Conservation (phyloP, 306 rosid genomes). For the Dicorynia guianensis region DNA sequence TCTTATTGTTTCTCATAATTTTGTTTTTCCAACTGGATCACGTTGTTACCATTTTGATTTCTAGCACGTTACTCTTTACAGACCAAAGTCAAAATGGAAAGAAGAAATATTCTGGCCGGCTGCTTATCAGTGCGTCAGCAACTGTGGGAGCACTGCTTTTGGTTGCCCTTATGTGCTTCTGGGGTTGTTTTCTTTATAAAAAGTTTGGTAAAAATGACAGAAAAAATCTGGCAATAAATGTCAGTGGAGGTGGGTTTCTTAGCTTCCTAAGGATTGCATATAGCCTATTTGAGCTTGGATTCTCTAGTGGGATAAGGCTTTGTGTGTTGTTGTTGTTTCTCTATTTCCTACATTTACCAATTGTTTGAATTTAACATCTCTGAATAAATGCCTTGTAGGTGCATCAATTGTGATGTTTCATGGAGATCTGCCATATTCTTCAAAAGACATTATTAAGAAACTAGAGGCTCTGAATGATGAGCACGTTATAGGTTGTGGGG, state of each 20-base stretch:
- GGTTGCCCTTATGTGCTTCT: constrained; percentile 99
- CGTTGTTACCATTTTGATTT: constrained; percentile 31
- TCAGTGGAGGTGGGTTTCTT: constrained; percentile 78
- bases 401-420: constrained; percentile 97
- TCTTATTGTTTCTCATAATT: constrained; percentile 21
- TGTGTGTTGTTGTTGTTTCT: no score
- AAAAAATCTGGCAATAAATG: constrained; percentile 77
- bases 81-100: constrained; percentile 68
- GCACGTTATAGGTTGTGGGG: constrained; percentile 92
- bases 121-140: constrained; percentile 96
- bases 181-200: constrained; percentile 98
- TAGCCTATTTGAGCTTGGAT: constrained; percentile 31
- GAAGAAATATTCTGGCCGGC: constrained; percentile 90
- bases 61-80: constrained; percentile 42
- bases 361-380: constrained; percentile 40
- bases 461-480: constrained; percentile 91
- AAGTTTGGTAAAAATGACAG: constrained; percentile 84
- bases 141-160: constrained; percentile 97
- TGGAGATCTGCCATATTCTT: constrained; percentile 98
- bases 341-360: constrained; percentile 27
- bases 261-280: constrained; percentile 38
- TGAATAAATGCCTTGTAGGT: constrained; percentile 60
- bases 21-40: constrained; percentile 32
- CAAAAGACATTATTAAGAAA: constrained; percentile 94
- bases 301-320: no score